These are phyloP conservation scores for Meyerozyma guilliermondii DNA, from an alignment of 1,139 yeast species.

Conservation along the genomic window DNA sequence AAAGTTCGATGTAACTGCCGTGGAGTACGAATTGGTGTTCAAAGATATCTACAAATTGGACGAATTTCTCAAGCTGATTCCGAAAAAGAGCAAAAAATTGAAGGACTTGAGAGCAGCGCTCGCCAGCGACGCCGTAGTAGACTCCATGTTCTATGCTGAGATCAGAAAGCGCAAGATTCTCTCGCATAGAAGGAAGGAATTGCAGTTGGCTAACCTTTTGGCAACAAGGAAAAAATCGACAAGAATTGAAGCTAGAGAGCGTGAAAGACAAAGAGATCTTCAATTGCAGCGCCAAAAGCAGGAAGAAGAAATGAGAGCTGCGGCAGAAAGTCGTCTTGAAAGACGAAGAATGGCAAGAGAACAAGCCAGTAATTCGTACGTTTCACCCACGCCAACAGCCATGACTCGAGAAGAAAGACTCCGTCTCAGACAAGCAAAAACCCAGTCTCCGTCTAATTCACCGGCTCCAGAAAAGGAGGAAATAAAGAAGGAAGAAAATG, in stretches of 20 bases:
- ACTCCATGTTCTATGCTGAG: slow-evolving; percentile 17
- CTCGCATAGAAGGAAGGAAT: slow-evolving; percentile 40
- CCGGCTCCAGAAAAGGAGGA: not conserved
- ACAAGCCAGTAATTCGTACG: slow-evolving; percentile 14
- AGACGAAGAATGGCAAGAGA: slow-evolving; percentile 26
- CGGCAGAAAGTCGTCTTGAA: slow-evolving; percentile 35
- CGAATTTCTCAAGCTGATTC: slow-evolving; percentile 15
- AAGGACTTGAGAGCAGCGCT: slow-evolving; percentile 9
- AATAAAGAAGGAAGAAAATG: not conserved
- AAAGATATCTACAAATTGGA: slow-evolving; percentile 30
- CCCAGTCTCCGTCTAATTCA: not conserved
- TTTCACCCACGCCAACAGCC: slow-evolving; percentile 14
- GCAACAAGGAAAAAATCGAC: slow-evolving; percentile 48
- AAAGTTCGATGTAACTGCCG: slow-evolving; percentile 26
- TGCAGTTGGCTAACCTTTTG: slow-evolving; percentile 42
- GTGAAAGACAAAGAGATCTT: slow-evolving; percentile 33
- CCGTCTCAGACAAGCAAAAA: slow-evolving; percentile 21
- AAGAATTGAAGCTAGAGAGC: slow-evolving; percentile 45
- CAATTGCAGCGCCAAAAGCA: slow-evolving; percentile 6
- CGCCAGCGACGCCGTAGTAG: slow-evolving; percentile 7
- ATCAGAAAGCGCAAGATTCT: slow-evolving; percentile 38
- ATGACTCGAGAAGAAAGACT: slow-evolving; percentile 41
- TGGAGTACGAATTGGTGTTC: slow-evolving; percentile 28
- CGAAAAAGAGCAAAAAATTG: slow-evolving; percentile 18
- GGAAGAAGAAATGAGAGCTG: slow-evolving; percentile 20